These are phyloP conservation scores for Biscogniauxia marginata DNA, from an alignment of 2,329 filamentous ascomycete genomes.

Conservation along the genomic window DNA sequence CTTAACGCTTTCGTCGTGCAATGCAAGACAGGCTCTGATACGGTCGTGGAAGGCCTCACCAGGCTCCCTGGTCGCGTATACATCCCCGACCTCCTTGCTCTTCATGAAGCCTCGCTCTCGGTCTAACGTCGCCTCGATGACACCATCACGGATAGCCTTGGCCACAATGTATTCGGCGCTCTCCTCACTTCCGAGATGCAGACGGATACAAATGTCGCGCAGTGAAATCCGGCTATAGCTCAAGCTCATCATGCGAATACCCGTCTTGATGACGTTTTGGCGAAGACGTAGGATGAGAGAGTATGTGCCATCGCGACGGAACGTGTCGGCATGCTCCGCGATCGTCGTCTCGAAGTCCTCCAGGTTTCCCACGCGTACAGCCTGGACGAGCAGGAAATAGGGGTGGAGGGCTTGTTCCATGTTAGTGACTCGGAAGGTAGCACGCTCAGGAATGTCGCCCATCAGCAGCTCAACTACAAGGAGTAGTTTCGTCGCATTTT, in stretches of 20 bases:
- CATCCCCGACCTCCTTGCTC: constrained; percentile 93
- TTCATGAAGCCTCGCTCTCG: constrained; percentile 97
- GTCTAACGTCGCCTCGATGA: constrained; percentile 93
- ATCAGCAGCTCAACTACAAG: constrained; percentile 95
- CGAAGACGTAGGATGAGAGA: constrained; percentile 90
- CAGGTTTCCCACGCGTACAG: constrained; percentile 93
- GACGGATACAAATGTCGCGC: constrained; percentile 92
- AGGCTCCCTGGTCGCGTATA: constrained; percentile 93
- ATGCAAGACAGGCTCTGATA: constrained; percentile 83
- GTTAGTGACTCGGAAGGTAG: constrained; percentile 85
- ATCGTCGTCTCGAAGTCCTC: constrained; percentile 90
- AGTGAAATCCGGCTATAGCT: constrained; percentile 97
- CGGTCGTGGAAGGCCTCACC: constrained; percentile 97
- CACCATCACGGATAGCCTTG: constrained; percentile 95
- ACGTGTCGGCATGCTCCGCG: constrained; percentile 75
- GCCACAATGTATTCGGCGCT: constrained; percentile 98
- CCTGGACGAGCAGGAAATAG: constrained; percentile 91
- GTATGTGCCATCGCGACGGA: constrained; percentile 93
- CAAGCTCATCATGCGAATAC: constrained; percentile 97
- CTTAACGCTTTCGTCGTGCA: constrained; percentile 98
- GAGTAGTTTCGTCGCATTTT: constrained; percentile 93
- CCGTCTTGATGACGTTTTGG: constrained; percentile 99
- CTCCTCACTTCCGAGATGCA: constrained; percentile 92
- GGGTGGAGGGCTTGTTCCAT: constrained; percentile 87
- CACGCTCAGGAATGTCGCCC: constrained; percentile 96